phyloP scores from a whole-genome alignment of 306 rosid species.

The Glycine soja region DNA sequence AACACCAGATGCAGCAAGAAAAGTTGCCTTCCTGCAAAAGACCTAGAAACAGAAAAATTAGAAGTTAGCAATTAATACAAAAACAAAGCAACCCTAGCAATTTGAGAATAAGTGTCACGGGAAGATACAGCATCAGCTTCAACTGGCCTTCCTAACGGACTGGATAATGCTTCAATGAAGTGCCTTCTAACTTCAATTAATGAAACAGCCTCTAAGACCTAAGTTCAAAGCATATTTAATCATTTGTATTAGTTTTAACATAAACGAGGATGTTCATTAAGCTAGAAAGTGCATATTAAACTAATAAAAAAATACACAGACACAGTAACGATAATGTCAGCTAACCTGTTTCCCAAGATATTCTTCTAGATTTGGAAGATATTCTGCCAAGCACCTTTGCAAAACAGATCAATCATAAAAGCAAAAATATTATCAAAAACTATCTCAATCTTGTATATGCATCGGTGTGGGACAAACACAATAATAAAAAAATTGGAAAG shows the following conservation, averaged over 20 bases:
- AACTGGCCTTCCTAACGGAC: constrained; percentile 78
- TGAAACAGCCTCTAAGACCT: constrained; percentile 88
- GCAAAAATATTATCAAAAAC: constrained; percentile 26
- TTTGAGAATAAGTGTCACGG: constrained; percentile 33
- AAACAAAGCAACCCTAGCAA: constrained; percentile 32
- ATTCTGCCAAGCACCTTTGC: constrained; percentile 93
- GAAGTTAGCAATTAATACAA: constrained; percentile 23
- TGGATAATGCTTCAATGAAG: constrained; percentile 84
- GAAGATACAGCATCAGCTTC: constrained; percentile 90
- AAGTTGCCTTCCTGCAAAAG: constrained; percentile 87
- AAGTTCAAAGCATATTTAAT: constrained; percentile 23
- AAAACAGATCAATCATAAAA: constrained; percentile 43
- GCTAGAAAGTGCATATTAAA: constrained; percentile 16
- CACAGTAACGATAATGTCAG: constrained; percentile 28
- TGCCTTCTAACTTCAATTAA: constrained; percentile 77
- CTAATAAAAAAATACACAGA: constrained; percentile 1
- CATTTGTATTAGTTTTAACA: constrained; percentile 28
- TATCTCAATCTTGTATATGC: constrained; percentile 18
- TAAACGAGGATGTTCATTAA: constrained; percentile 13
- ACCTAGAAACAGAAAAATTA: constrained; percentile 62
- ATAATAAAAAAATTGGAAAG: constrained; percentile 41
- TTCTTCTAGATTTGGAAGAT: constrained; percentile 89
- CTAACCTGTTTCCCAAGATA: constrained; percentile 89
- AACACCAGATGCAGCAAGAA: constrained; percentile 72
- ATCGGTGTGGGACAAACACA: neutral